Base-by-base conservation (phyloP, 2,329 filamentous ascomycete genomes). In the Diaporthe sp. region DNA sequence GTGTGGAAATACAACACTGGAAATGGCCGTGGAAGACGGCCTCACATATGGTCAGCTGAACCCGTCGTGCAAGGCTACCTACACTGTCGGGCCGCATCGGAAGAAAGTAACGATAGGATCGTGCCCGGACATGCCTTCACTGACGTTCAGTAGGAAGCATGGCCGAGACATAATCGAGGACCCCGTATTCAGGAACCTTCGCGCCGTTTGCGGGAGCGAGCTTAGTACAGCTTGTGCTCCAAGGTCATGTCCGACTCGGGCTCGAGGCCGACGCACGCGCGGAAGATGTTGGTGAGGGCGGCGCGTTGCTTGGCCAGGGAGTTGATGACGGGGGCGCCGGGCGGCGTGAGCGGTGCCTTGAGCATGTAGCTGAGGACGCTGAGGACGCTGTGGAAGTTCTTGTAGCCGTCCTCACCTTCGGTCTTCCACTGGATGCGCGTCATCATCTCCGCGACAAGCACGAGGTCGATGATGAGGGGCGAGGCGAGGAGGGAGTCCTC, bases 331-430 rank as follows among this genome's bases (percentile, higher is more conserved):
- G 97, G 97, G 15, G 97, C 98, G 78, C 97, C 97, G 1, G 96
- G 93, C 65, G 97, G 97, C 50, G 96, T 98, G 84, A 98, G 85
- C 51, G 97, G 97, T 73, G 97, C 97, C 92, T 97, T 92, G 82
- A 99, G 93, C 97, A 99, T 99, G 89, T 98, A 99, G 90, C 95
- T 98, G 80, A 99, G 92, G 77, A 99, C 92, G 87, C 95, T 98
- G 76, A 99, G 92, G 55, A 99, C 97, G 83, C 94, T 96, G 88
- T 99, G 97, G 91, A 99, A 98, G 82, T 92, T 93, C 89, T 94
- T 94, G 89, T 93, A 99, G 70, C 95, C 93, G 76, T 88, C 88
- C 72, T 87, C 88, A 77, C 86, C 89, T 76, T 87, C 88, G 76
- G 82, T 86, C 87, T 93, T 95, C 96, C 97, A 99, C 86, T 94